Evolutionary conservation across 306 rosid genomes (phyloP).

Genomic region (Quercus bicolor): DNA sequence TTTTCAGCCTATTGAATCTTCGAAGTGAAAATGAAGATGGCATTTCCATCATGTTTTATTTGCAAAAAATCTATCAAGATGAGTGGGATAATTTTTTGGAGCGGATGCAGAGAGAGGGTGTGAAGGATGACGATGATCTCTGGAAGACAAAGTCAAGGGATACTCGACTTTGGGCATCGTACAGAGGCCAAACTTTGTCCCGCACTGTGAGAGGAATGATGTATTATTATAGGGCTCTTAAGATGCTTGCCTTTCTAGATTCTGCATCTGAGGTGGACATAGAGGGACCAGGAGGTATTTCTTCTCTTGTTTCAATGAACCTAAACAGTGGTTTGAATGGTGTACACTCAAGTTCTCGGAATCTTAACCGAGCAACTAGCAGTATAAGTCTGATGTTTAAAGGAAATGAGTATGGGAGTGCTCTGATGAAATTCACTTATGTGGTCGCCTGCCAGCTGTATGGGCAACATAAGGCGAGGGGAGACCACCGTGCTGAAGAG

Average conservation of each 20-base stretch:
- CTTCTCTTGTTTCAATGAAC: constrained; percentile 47
- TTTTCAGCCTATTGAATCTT: constrained; percentile 56
- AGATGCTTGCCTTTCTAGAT: constrained; percentile 89
- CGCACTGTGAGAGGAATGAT: constrained; percentile 97
- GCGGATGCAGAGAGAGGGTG: constrained; percentile 75
- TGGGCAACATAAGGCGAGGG: constrained; percentile 68
- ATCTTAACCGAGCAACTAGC: constrained; percentile 47
- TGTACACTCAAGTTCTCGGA: constrained; percentile 30
- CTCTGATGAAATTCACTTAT: constrained; percentile 82
- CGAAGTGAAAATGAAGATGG: constrained; percentile 87
- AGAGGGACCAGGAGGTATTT: constrained; percentile 46
- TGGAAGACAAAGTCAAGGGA: constrained; percentile 54
- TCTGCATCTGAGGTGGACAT: constrained; percentile 74
- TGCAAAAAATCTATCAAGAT: constrained; percentile 87
- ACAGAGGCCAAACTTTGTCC: constrained; percentile 90
- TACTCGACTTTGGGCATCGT: constrained; percentile 86
- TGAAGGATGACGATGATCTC: constrained; percentile 61
- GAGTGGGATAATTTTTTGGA: constrained; percentile 92
- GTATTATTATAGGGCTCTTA: constrained; percentile 86
- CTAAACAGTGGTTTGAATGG: constrained; percentile 38
- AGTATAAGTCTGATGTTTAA: constrained; percentile 51
- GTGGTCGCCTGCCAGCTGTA: constrained; percentile 90
- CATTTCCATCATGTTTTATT: constrained; percentile 74
- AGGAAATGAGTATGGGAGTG: constrained; percentile 74
- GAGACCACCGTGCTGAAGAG: constrained; percentile 83